Evolutionary conservation across 2,329 filamentous ascomycete genomes (phyloP).

Genomic region (Trichoderma sp.): DNA sequence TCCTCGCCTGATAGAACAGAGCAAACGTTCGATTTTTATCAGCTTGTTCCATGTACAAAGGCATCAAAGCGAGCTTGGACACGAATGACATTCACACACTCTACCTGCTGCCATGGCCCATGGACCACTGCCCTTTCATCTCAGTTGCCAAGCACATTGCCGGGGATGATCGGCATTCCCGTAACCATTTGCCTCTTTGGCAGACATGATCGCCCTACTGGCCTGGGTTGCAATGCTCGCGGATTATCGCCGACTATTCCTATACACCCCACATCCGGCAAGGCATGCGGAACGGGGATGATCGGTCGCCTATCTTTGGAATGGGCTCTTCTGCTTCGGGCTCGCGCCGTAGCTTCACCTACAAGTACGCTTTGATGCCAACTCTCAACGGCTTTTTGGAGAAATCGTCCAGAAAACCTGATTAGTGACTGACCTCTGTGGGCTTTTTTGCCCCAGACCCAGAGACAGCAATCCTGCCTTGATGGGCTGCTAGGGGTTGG

Average conservation of each 20-base stretch:
- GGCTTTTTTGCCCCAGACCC: not conserved
- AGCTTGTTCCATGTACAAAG: not conserved
- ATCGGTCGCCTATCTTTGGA: conserved; percentile 7
- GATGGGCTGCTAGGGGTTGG: conserved; percentile 4
- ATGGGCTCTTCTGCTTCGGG: not conserved
- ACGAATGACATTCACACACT: not conserved
- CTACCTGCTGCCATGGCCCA: not conserved
- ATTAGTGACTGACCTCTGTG: not conserved
- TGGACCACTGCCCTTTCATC: not conserved
- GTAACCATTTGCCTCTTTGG: not conserved
- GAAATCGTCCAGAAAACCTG: not conserved
- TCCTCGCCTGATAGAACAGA: not conserved
- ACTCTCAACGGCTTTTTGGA: not conserved
- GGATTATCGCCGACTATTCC: conserved; percentile 11
- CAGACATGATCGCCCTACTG: not conserved
- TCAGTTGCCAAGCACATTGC: not conserved
- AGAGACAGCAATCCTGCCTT: not conserved
- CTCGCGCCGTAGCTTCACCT: not conserved
- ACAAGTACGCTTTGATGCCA: not conserved
- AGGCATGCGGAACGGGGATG: conserved; percentile 7
- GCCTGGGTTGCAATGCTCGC: conserved; percentile 8
- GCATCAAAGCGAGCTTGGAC: not conserved
- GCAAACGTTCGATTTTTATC: not conserved
- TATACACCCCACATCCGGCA: not conserved
- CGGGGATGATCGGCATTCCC: conserved; percentile 13